These are phyloP conservation scores for Hygrophorus russula DNA, from an alignment of 768 basidiomycete species.

Conservation along the genomic window DNA sequence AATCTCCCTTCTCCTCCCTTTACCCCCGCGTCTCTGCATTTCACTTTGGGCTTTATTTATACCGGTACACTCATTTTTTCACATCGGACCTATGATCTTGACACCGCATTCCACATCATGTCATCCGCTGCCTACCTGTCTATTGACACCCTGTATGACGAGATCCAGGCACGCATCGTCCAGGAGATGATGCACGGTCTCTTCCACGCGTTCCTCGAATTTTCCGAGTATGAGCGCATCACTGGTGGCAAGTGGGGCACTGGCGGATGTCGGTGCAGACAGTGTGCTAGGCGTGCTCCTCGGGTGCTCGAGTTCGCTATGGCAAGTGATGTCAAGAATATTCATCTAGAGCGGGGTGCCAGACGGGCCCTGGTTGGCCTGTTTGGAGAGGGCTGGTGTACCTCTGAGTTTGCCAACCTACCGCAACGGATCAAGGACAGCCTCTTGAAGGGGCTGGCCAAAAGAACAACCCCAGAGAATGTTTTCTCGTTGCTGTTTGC, in stretches of 20 bases:
- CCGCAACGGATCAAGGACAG: constrained; percentile 52
- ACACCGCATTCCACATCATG: constrained; percentile 84
- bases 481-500: constrained; percentile 61
- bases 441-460: constrained; percentile 64
- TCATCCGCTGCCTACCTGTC: constrained; percentile 73
- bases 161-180: constrained; percentile 73
- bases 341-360: constrained; percentile 57
- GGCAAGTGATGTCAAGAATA: constrained; percentile 66
- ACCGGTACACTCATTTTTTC: constrained; percentile 91
- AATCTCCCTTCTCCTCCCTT: constrained; percentile 86
- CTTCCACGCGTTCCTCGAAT: constrained; percentile 73
- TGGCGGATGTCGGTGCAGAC: constrained; percentile 74
- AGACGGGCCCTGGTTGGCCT: constrained; percentile 69
- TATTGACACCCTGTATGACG: constrained; percentile 60
- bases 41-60: constrained; percentile 90
- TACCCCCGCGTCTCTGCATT: constrained; percentile 88
- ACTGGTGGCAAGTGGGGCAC: constrained; percentile 73
- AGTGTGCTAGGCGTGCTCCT: constrained; percentile 72
- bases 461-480: constrained; percentile 55
- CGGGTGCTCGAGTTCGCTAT: constrained; percentile 77
- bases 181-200: constrained; percentile 88
- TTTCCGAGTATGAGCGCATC: constrained; percentile 66
- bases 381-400: constrained; percentile 87
- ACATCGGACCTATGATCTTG: constrained; percentile 85
- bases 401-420: constrained; percentile 65